Evolutionary conservation across 176 grass and related monocot genomes (phyloP).

Genomic region (Avena atlantica): DNA sequence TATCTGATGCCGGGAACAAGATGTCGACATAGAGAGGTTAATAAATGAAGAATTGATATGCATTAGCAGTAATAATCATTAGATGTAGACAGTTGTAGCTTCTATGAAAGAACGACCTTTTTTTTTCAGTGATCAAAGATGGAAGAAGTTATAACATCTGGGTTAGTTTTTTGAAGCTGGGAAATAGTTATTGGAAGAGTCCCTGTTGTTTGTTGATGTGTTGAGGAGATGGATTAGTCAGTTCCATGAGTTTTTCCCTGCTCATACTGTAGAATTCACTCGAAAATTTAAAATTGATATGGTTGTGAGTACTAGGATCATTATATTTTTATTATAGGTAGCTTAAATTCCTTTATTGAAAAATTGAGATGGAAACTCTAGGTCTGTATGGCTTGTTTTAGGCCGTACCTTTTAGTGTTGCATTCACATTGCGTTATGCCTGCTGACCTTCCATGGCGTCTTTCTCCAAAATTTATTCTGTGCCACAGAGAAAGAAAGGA

Average conservation of each 20-base stretch:
- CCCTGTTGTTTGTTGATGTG: neutral
- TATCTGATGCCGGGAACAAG: neutral
- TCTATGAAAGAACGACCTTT: neutral
- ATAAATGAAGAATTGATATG: neutral
- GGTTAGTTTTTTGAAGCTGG: neutral
- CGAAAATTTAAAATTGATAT: neutral
- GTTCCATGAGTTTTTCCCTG: neutral
- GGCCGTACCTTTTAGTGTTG: neutral
- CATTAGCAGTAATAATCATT: neutral
- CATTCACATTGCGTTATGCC: neutral
- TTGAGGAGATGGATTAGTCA: neutral
- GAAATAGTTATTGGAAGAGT: neutral
- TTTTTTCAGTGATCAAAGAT: neutral
- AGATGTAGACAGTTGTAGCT: neutral
- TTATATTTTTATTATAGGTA: neutral
- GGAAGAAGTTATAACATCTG: neutral
- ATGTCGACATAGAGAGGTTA: neutral
- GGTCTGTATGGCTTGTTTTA: neutral
- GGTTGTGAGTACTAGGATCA: neutral
- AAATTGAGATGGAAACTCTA: neutral
- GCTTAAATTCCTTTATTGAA: neutral
- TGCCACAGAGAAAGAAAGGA: conserved; percentile 74
- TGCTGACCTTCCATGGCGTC: neutral
- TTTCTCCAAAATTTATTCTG: neutral
- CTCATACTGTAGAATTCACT: neutral